phyloP scores from a whole-genome alignment of 257 asterid genomes.

The Solanum sitiens region DNA sequence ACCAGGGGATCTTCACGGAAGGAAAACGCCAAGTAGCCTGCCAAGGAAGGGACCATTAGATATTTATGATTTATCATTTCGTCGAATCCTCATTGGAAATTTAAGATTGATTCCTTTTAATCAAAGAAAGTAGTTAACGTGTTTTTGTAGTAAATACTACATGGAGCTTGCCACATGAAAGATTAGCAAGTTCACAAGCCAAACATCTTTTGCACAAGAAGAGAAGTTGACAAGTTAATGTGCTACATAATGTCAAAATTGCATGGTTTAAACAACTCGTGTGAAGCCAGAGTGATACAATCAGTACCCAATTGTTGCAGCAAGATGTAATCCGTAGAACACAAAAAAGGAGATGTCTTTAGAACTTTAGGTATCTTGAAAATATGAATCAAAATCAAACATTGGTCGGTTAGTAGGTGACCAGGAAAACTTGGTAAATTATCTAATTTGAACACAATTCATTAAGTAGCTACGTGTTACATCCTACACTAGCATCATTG shows the following conservation, averaged over 20 bases:
- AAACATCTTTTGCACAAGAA: not conserved
- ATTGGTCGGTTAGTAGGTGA: not conserved
- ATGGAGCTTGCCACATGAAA: not conserved
- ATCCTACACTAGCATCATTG: not conserved
- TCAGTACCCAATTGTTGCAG: not conserved
- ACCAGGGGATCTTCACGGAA: constrained; percentile 46
- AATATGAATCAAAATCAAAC: not conserved
- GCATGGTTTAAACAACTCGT: not conserved
- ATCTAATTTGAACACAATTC: not conserved
- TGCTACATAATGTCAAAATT: not conserved
- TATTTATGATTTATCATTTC: not conserved
- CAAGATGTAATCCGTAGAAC: not conserved
- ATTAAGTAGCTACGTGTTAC: constrained; percentile 1
- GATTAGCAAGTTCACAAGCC: not conserved
- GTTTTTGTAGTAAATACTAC: not conserved
- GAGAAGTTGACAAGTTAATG: not conserved
- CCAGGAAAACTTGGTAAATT: not conserved
- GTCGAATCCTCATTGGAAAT: not conserved
- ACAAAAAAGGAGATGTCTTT: not conserved
- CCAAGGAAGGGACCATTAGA: not conserved
- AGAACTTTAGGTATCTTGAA: not conserved
- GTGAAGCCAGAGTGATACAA: not conserved
- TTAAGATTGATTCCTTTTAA: not conserved
- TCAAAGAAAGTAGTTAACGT: not conserved
- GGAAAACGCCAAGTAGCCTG: constrained; percentile 40